Percentiles rank a stretch among this genome's conserved stretches.
Conservation (phyloP, 106 monocot genomes). For the Allium fistulosum region DNA sequence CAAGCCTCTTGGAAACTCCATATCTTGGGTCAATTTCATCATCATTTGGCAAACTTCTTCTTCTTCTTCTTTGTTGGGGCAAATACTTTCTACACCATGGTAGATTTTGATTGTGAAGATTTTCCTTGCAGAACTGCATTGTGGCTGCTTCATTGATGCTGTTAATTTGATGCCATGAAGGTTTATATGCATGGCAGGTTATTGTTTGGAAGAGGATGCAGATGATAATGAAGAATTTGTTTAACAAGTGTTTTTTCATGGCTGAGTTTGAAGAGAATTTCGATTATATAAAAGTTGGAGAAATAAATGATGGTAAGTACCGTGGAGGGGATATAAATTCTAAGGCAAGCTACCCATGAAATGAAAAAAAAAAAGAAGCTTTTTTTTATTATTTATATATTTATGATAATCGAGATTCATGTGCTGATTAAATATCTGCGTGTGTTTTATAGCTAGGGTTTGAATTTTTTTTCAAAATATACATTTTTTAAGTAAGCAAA, state of each 20-base stretch:
- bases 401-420: too few relatives aligned
- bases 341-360: slow-evolving; percentile 6
- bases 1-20: slow-evolving; percentile 17
- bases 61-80: background rate
- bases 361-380: background rate
- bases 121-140: background rate
- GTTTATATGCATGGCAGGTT: background rate
- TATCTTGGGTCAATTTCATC: slow-evolving; percentile 20
- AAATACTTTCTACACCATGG: background rate
- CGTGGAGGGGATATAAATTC: background rate
- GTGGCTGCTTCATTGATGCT: background rate
- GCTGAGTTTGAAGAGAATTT: background rate
- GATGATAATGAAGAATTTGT: background rate
- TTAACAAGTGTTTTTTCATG: background rate
- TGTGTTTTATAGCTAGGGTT: background rate
- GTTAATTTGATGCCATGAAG: background rate
- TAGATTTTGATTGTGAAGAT: slow-evolving; percentile 10
- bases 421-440: too few relatives aligned
- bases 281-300: background rate
- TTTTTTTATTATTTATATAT: background rate
- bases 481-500: background rate
- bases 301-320: background rate
- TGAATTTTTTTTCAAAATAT: background rate
- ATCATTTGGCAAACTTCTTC: background rate
- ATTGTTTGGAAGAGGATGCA: background rate